phyloP scores from a whole-genome alignment of 2,329 filamentous ascomycete genomes.

The Pseudogymnoascus sp. region DNA sequence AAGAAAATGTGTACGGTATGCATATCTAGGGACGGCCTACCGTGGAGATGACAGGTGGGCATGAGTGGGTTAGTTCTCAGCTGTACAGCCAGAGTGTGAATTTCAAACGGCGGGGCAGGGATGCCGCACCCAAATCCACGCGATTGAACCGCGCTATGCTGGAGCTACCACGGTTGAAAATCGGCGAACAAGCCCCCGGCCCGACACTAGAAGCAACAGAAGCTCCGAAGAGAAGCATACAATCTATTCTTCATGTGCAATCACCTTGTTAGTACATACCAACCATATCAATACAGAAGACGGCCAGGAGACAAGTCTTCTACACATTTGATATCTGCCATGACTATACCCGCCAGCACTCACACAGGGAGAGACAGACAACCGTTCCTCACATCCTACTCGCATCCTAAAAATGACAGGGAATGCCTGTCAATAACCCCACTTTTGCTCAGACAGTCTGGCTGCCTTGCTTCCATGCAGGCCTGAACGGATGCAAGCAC shows the following conservation, averaged over 20 bases:
- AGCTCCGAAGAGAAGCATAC: constrained; percentile 1
- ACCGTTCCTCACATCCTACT: neutral
- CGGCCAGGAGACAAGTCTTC: neutral
- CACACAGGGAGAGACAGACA: neutral
- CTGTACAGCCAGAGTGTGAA: constrained; percentile 5
- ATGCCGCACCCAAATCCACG: neutral
- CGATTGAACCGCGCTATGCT: neutral
- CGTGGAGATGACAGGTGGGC: constrained; percentile 1
- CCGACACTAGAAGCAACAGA: constrained; percentile 7
- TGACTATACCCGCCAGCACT: neutral
- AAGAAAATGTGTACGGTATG: neutral
- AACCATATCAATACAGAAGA: neutral
- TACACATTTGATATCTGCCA: neutral
- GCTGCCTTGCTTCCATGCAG: neutral
- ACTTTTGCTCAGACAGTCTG: neutral
- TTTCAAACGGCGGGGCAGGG: constrained; percentile 8
- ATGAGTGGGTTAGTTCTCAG: constrained; percentile 2
- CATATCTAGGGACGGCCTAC: neutral
- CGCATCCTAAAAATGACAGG: neutral
- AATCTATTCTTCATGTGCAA: neutral
- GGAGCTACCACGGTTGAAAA: constrained; percentile 7
- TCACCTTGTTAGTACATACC: neutral
- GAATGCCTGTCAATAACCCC: neutral
- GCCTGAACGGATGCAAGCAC: neutral
- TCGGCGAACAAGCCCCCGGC: neutral